Conservation (phyloP, 2,329 filamentous ascomycete genomes). For the Xylariaceae sp. region DNA sequence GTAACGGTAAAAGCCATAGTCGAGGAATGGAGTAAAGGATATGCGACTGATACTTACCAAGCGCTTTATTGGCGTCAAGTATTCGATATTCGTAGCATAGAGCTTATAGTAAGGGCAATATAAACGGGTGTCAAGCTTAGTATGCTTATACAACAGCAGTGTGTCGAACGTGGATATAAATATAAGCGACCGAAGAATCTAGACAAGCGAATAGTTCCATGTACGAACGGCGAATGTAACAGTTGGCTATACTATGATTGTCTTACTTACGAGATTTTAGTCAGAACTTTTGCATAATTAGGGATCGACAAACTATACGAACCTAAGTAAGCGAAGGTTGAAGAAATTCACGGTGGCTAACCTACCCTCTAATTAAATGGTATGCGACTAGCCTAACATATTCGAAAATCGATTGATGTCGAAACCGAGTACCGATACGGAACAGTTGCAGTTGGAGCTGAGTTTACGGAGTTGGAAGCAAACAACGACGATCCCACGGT, state of each 20-base stretch:
- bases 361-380: conserved; percentile 51
- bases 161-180: conserved; percentile 53
- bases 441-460: conserved; percentile 33
- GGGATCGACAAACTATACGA: conserved; percentile 49
- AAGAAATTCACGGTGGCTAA: conserved; percentile 36
- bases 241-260: conserved; percentile 64
- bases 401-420: conserved; percentile 50
- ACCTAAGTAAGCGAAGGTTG: conserved; percentile 34
- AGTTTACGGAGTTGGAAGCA: conserved; percentile 24
- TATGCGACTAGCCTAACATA: conserved; percentile 44
- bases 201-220: conserved; percentile 56
- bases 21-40: conserved; percentile 64
- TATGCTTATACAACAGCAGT: too few relatives aligned
- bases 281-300: conserved; percentile 46
- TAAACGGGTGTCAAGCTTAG: too few relatives aligned
- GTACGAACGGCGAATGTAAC: conserved; percentile 50
- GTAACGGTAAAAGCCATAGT: conserved; percentile 60
- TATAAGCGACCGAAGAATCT: conserved; percentile 60
- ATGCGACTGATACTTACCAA: conserved; percentile 59
- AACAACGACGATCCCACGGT: conserved; percentile 37
- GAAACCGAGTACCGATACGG: conserved; percentile 39
- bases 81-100: conserved; percentile 52
- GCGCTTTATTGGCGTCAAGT: conserved; percentile 63
- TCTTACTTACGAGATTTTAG: conserved; percentile 51
- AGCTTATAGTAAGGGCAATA: conserved; percentile 51